Evolutionary conservation across 768 basidiomycete genomes (phyloP).

Genomic region (Dentipellis sp.): DNA sequence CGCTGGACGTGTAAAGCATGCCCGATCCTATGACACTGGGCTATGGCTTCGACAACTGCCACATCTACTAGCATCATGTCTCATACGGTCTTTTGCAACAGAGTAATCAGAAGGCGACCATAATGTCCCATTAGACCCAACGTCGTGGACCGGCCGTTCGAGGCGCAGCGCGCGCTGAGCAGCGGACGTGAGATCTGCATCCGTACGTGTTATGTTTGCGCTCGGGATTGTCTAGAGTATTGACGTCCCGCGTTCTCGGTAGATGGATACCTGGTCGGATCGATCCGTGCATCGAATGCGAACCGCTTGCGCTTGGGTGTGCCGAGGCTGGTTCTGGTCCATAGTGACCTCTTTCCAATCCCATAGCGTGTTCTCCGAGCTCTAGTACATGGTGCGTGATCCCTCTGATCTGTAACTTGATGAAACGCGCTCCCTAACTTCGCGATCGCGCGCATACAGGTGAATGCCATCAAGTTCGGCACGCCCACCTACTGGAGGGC

Average conservation of each 20-base stretch:
- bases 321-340: too few species aligned
- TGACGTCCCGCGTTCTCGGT: not conserved
- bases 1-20: conserved; percentile 32
- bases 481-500: too few species aligned
- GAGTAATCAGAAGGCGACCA: conserved; percentile 56
- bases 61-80: conserved; percentile 52
- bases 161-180: conserved; percentile 40
- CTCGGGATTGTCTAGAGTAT: not conserved
- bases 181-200: conserved; percentile 50
- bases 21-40: too few species aligned
- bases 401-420: too few species aligned
- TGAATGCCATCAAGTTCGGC: too few species aligned
- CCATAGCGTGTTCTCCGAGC: too few species aligned
- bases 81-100: conserved; percentile 46
- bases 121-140: conserved; percentile 60
- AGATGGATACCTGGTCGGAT: conserved; percentile 41
- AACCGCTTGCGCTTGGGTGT: too few species aligned
- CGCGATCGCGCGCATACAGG: too few species aligned
- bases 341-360: too few species aligned
- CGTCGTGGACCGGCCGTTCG: conserved; percentile 45
- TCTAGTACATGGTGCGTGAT: too few species aligned
- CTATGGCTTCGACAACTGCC: conserved; percentile 58
- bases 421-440: too few species aligned
- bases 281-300: too few species aligned
- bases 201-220: conserved; percentile 34